phyloP scores from a whole-genome alignment of 768 basidiomycete genomes.

The Mycena filopes region DNA sequence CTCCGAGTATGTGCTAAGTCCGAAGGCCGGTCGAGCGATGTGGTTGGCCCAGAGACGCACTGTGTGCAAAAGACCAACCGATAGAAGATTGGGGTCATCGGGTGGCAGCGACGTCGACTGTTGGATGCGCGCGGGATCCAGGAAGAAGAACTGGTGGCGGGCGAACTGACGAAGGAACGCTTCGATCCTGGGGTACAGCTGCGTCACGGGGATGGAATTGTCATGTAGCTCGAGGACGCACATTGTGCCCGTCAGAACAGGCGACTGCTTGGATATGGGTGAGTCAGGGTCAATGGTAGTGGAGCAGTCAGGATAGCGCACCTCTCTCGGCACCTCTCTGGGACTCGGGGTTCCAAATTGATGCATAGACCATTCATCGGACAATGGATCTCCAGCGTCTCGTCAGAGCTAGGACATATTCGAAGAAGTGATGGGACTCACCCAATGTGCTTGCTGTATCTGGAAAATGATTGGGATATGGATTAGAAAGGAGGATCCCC shows the following conservation, averaged over 20 bases:
- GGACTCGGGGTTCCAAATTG: neutral
- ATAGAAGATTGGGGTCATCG: neutral
- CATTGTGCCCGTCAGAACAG: neutral
- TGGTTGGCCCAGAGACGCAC: slow-evolving; percentile 27
- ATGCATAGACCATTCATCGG: neutral
- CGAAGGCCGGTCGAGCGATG: neutral
- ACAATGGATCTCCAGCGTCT: too few relatives aligned
- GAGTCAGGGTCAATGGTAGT: neutral
- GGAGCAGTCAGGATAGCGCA: neutral
- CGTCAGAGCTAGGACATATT: too few relatives aligned
- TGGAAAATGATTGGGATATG: too few relatives aligned
- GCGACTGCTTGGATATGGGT: neutral
- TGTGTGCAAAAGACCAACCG: neutral
- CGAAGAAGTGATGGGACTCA: too few relatives aligned
- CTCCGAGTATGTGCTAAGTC: slow-evolving; percentile 6
- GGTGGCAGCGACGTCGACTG: neutral
- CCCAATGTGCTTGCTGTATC: too few relatives aligned
- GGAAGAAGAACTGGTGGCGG: slow-evolving; percentile 14
- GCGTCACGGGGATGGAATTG: neutral
- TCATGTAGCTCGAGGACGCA: neutral
- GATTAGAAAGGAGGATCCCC: too few relatives aligned
- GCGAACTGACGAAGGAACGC: slow-evolving; percentile 4
- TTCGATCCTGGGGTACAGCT: neutral
- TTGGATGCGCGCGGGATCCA: neutral
- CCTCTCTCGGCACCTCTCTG: too few relatives aligned